A percentile compares a stretch with the other conserved stretches of the same genome.
These are phyloP conservation scores for Acanthamoeba sp. DNA, from an alignment of 208 protist species.

Conservation along the genomic window DNA sequence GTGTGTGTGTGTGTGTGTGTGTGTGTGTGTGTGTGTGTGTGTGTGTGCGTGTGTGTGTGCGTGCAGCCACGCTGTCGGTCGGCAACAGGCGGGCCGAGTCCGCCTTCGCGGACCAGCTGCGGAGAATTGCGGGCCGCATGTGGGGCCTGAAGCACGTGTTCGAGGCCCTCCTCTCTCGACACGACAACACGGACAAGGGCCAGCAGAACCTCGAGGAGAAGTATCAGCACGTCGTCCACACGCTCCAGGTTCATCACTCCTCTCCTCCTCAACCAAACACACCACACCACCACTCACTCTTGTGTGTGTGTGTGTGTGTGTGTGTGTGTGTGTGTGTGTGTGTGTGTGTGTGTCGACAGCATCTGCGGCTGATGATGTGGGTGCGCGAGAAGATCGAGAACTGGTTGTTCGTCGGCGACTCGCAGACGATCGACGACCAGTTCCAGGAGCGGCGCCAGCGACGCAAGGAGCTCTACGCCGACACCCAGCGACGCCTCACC, in stretches of 20 bases:
- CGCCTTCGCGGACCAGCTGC: not conserved
- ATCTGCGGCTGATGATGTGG: slow-evolving; percentile 18
- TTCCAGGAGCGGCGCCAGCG: slow-evolving; percentile 20
- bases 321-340: too few relatives aligned
- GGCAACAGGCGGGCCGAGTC: not conserved
- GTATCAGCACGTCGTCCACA: not conserved
- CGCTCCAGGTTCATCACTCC: not conserved
- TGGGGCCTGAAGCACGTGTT: slow-evolving; percentile 17
- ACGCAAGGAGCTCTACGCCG: slow-evolving; percentile 13
- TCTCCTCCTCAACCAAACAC: not conserved
- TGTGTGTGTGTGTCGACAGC: not conserved
- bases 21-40: not conserved
- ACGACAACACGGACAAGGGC: slow-evolving; percentile 18
- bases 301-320: not conserved
- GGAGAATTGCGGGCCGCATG: not conserved
- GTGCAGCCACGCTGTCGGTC: not conserved
- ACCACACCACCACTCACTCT: not conserved
- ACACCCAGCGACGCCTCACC: slow-evolving; percentile 22
- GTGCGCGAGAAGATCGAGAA: slow-evolving; percentile 16
- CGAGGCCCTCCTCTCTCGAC: slow-evolving; percentile 2
- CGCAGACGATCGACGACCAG: not conserved
- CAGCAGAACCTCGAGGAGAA: slow-evolving; percentile 27
- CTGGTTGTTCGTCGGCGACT: slow-evolving; percentile 5
- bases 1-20: not conserved
- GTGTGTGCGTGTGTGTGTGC: not conserved